Evolutionary conservation across 176 grass and related monocot species (phyloP), one percentile per base, ranked within the genome.

Genomic region (Oropetium thomaeum): DNA sequence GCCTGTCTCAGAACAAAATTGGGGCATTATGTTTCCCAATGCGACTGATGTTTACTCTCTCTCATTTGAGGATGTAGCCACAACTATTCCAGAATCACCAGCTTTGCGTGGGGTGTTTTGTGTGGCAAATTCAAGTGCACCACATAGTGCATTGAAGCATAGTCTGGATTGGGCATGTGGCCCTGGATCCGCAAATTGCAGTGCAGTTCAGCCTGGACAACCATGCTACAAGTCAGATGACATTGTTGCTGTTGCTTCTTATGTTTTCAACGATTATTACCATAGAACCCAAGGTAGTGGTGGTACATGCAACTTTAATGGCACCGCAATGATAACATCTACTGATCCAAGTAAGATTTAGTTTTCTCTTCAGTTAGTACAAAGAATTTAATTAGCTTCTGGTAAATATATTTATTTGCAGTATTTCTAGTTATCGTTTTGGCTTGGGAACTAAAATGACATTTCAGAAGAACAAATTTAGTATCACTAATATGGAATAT

Each of bases 101-200:
- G 84, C 79, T 74, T 63, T 93, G 35, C 71, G n/a, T 22, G 96
- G 96, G 44, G 71, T 82, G 51, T 99, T 92, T 77, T 99, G 96
- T 82, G 89, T 99, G 42, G 96, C 91, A 43, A 99, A 92, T 84
- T 81, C 91, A 78, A 95, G 41, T 73, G 89, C 89, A 38, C 31
- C 92, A 16, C 35, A 65, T 48, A 84, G 77, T 77, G 69, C 87
- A 61, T 63, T 99, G 68, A 99, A 95, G 77, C 85, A 90, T 89
- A 88, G 96, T 40, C 88, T 99, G 82, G 91, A 99, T 77, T 99
- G 96, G 96, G 96, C 89, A 69, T 99, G 96, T 75, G 96, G 96
- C n/a, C 82, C 96, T 74, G 96, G 96, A 62, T 90, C 91, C 2
- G 96, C 91, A 84, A 99, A 99, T 67, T 99, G 96, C 67, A 95